Evolutionary conservation across 208 protist genomes (phyloP), one percentile per base, ranked within the genome.

Genomic region (Trichomonas vaginalis): DNA sequence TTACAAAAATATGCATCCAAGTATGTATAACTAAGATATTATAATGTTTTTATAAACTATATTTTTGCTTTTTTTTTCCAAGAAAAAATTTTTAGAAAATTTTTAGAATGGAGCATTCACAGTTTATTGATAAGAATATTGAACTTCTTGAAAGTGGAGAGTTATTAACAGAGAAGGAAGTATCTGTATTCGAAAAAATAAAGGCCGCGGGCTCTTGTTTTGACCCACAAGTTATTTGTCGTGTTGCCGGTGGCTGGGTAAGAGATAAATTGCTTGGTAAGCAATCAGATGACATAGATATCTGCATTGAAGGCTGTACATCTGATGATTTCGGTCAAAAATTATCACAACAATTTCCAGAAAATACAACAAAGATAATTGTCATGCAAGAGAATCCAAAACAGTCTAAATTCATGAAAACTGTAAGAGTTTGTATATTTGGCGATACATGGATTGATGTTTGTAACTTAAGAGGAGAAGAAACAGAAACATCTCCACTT

Each of bases 241-340:
- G 98, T 37, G 97, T 98, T 40, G 98, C 97, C 23, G 98, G 99
- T 48, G 99, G 99, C 23, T 99, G 99, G 99, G 98, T 99, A 32
- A 97, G 99, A 17, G 99, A 99, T 97, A 98, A 98, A 96, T 96
- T 97, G 96, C 47, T 99, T 0, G 97, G 97, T 15, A 49, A 97
- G 6, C 96, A 98, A 39, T 98, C 98, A 32, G 96, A 99, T 95
- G 99, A 99, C 96, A 99, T 99, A 95, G 99, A 99, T 96, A 98
- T 99, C 88, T 98, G 98, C 15, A 97, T 99, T 56, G 98, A 99
- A 82, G 97, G 45, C 35, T 35, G 17, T 10, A 39, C 0, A 21
- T 46, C 40, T 39, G 17, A 27, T 45, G 45, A 48, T 32, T 92
- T 92, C 56, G 45, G 27, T 39, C 21, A 49, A 51, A 39, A 51